These are phyloP conservation scores for Rhizopus sp. DNA, from an alignment of 371 early-diverging fungal species.

Conservation along the genomic window DNA sequence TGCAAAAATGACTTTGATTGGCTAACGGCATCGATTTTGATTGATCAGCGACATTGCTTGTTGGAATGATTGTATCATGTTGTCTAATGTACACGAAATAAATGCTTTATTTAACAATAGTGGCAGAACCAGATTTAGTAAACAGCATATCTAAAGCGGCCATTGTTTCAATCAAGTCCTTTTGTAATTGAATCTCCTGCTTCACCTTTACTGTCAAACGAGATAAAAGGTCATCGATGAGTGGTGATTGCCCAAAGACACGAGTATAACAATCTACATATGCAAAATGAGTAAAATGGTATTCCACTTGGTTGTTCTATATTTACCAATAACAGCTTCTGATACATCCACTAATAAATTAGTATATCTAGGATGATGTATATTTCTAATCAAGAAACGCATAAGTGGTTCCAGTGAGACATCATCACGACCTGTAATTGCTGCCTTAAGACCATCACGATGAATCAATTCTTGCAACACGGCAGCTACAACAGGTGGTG, in stretches of 20 bases:
- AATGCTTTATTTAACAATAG: conserved; percentile 16
- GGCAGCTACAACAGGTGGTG: conserved; percentile 62
- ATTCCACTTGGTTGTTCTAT: background rate
- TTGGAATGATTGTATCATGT: background rate
- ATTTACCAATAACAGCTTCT: conserved; percentile 70
- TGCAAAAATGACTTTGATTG: conserved; percentile 21
- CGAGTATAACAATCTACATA: conserved; percentile 75
- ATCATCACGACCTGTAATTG: conserved; percentile 89
- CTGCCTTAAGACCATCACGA: conserved; percentile 76
- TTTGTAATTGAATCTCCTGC: conserved; percentile 74
- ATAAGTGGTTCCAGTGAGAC: conserved; percentile 79
- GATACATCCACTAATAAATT: conserved; percentile 79
- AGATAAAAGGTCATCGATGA: conserved; percentile 68
- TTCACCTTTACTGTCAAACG: conserved; percentile 69
- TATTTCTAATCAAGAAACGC: conserved; percentile 74
- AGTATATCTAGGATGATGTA: conserved; percentile 79
- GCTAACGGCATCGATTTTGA: conserved; percentile 10
- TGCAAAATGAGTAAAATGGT: background rate
- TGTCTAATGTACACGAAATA: no score
- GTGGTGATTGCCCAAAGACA: conserved; percentile 76
- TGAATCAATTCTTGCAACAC: conserved; percentile 88
- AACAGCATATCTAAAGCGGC: conserved; percentile 84
- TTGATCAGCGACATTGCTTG: conserved; percentile 1
- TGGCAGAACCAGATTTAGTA: conserved; percentile 36
- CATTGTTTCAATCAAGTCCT: conserved; percentile 70